phyloP scores from a whole-genome alignment of 2,329 filamentous ascomycete genomes.

The Botryosphaeria agaves region DNA sequence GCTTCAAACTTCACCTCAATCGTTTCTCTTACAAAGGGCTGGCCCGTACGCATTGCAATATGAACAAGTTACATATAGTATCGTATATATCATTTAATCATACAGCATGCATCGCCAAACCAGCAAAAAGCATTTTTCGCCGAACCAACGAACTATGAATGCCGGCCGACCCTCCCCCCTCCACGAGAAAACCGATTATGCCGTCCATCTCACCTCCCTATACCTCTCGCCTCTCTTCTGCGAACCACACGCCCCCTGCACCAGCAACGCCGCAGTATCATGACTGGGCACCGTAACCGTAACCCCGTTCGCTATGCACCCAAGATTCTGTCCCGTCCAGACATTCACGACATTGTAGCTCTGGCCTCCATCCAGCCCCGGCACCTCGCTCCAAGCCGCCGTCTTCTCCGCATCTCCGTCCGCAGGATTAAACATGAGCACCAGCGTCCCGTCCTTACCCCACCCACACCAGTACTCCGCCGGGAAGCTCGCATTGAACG shows the following conservation, averaged over 20 bases:
- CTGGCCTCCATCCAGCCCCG: slow-evolving; percentile 15
- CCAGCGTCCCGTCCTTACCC: slow-evolving; percentile 24
- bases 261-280: slow-evolving; percentile 7
- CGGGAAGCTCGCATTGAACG: slow-evolving; percentile 29
- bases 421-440: slow-evolving; percentile 30
- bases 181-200: no score
- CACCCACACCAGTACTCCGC: slow-evolving; percentile 33
- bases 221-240: no score
- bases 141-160: no score
- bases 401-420: slow-evolving; percentile 16
- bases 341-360: slow-evolving; percentile 26
- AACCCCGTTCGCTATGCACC: slow-evolving; percentile 4
- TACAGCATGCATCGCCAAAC: no score
- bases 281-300: slow-evolving; percentile 9
- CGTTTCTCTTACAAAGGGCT: no score
- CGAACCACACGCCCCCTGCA: slow-evolving; percentile 3
- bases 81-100: no score
- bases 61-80: no score
- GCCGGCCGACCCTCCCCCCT: no score
- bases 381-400: slow-evolving; percentile 26
- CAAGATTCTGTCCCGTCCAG: slow-evolving; percentile 26
- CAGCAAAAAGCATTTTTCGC: no score
- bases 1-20: no score
- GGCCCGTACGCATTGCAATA: no score
- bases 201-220: no score